Evolutionary conservation across 805 yeast genomes (phyloP), one percentile per base, ranked within the genome.

Genomic region (Candida pseudoglaebosa): DNA sequence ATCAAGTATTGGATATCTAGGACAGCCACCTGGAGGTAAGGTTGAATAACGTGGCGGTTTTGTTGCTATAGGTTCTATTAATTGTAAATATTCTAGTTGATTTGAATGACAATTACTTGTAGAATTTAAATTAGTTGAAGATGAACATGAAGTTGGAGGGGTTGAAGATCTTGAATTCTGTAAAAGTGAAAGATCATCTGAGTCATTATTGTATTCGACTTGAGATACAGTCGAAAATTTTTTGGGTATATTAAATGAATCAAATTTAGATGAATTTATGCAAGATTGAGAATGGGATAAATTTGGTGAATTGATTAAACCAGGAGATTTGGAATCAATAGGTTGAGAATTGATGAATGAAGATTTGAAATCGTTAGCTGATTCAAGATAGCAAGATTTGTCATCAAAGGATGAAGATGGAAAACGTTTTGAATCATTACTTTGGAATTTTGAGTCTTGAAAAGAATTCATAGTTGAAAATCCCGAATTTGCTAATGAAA

Each of bases 11-110:
- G 71, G 69, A 41, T 47, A 67, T 40, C 54, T 52, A 13, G 73
- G 73, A 42, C 71, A 66, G 2, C 73, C 73, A 3, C 73, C 73
- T 0, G 73, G 73, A 3, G 71, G 67, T 14, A 68, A 47, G 2
- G 60, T 49, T 21, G 48, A 52, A 39, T 68, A 69, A 3, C 36
- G 33, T 3, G 74, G 74, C 1, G 74, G 71, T 3, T n/a, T 35
- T 3, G 61, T 67, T 1, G 72, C 71, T 8, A 22, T 16, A 2
- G 73, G 71, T 28, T 69, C 73, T 20, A 69, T 48, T 32, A 66
- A 50, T 24, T 42, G 51, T 22, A 68, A 56, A 31, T 39, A 56
- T 4, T 53, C 59, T 30, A 52, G 51, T 16, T 54, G 55, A n/a
- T 28, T 28, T 14, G 29, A 6, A 10, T 10, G 18, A 16, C n/a